Base-by-base conservation (phyloP, 1,284 basidiomycete species). In the Leccinum fallax region DNA sequence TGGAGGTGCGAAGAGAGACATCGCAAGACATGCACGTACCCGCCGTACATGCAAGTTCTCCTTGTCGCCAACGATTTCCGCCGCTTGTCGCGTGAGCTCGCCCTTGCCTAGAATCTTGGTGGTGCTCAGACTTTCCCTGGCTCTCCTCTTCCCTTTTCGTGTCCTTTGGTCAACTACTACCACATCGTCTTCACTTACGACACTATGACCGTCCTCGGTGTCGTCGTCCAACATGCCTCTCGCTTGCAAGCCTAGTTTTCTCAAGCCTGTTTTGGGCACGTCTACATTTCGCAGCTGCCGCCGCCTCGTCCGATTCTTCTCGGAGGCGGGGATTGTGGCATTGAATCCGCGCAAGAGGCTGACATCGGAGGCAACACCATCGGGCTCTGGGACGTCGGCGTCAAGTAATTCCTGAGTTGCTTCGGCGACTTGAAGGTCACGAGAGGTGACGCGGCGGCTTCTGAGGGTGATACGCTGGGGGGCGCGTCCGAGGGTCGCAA, bases 311-410 rank as follows among this genome's bases (percentile, higher is more conserved):
- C 91, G 88, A 58, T 91, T 83, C 68, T 88, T 83, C 70, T 94
- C 90, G 32, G 94, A 86, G 70, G 89, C 93, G 9, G 95, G 95
- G 56, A 96, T 91, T 2, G 95, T 97, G 32, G 95, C 95, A 67
- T 92, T 90, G 76, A 97, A 97, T 0, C 95, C 95, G 51, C 89
- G 85, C 48, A 95, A 80, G 30, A 97, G 80, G 70, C 89, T 89
- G 58, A 93, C 87, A 69, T 86, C 83, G 34, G 82, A 81, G 6
- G 85, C 85, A 26, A 85, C 80, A 43, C 83, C 85, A 26, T 85
- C 84, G 6, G 82, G 83, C 65, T 88, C 89, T 9, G 91, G 89
- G 3, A 94, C 85, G 21, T 90, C 86, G 5, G 83, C 81, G 11
- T 81, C 79, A n/a, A 95, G 83, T 11, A 96, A 79, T 65, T 89